Evolutionary conservation across 2,329 filamentous ascomycete species (phyloP).

Genomic region (Botrytis fragariae): DNA sequence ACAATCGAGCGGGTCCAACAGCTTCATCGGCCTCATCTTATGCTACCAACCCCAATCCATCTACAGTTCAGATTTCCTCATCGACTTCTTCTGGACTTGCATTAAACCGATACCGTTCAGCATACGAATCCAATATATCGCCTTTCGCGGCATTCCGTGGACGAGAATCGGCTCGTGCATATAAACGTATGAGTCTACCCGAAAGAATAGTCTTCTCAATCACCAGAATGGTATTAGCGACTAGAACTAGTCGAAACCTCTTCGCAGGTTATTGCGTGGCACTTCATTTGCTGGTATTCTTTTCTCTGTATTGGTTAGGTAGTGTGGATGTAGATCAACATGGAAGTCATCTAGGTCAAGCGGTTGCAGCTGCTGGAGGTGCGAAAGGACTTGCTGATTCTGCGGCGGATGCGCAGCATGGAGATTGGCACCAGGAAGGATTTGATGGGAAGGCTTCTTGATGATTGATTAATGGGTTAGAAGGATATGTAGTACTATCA

Average conservation of each 20-base stretch:
- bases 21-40: constrained; percentile 64
- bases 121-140: constrained; percentile 93
- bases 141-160: constrained; percentile 95
- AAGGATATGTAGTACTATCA: constrained; percentile 31
- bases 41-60: constrained; percentile 70
- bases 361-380: constrained; percentile 45
- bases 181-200: constrained; percentile 88
- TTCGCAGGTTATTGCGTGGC: constrained; percentile 91
- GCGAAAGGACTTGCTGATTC: constrained; percentile 41
- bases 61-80: constrained; percentile 61
- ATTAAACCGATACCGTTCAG: constrained; percentile 81
- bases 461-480: constrained; percentile 10
- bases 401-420: constrained; percentile 42
- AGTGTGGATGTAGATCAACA: constrained; percentile 60
- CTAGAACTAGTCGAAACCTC: constrained; percentile 84
- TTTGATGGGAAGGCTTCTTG: constrained; percentile 35
- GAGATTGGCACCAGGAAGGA: constrained; percentile 61
- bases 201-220: constrained; percentile 89
- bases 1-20: constrained; percentile 68
- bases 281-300: constrained; percentile 83
- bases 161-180: constrained; percentile 85
- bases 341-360: constrained; percentile 37
- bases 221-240: constrained; percentile 86
- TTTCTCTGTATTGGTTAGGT: constrained; percentile 82
- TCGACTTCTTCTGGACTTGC: constrained; percentile 62